These are phyloP conservation scores for Chaetomiaceae sp. DNA, from an alignment of 2,329 filamentous ascomycete genomes.

Conservation along the genomic window DNA sequence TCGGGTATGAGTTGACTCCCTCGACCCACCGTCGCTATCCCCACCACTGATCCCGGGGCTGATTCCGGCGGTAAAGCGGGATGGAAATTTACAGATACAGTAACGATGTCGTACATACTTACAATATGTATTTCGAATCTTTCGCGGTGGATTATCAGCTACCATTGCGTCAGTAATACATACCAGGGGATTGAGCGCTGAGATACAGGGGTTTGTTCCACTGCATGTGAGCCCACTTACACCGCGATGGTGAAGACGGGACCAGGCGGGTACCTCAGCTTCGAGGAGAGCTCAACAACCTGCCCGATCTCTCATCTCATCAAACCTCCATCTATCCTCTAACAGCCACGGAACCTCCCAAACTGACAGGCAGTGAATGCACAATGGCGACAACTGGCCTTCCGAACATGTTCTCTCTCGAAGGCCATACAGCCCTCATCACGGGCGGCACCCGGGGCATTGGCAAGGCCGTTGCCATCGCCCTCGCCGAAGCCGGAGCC, in stretches of 20 bases:
- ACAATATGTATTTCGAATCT: no score
- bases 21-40: no score
- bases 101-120: no score
- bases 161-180: no score
- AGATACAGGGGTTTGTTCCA: neutral
- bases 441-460: constrained; percentile 57
- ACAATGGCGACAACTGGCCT: constrained; percentile 15
- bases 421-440: constrained; percentile 53
- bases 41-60: neutral
- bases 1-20: neutral
- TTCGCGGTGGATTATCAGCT: no score
- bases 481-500: constrained; percentile 55
- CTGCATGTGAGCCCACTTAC: neutral
- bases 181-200: neutral
- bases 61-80: neutral
- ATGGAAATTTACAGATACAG: no score
- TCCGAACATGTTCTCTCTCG: constrained; percentile 47
- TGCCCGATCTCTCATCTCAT: neutral
- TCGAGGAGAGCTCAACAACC: neutral
- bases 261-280: neutral
- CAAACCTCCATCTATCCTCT: neutral
- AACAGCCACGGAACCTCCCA: no score
- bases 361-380: no score
- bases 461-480: constrained; percentile 53
- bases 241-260: neutral